Conservation (phyloP, 2,329 filamentous ascomycete species). For the Colletotrichum endophyticum region DNA sequence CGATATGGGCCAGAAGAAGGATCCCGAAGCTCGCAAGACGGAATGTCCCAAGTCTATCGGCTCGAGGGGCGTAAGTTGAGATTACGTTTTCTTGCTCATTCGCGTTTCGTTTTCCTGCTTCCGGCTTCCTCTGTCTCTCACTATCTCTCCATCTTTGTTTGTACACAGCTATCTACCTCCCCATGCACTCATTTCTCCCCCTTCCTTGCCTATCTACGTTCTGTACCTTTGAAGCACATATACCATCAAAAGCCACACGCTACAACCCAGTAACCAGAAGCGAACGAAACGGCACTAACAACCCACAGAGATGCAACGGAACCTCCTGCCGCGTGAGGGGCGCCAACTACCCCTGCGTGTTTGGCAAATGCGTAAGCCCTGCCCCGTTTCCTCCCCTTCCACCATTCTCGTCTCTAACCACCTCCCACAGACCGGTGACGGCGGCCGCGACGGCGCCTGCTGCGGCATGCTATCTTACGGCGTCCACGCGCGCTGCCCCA, state of each 20-base stretch:
- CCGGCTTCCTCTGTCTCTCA: neutral
- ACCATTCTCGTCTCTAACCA: neutral
- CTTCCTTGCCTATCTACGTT: neutral
- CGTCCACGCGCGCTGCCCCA: neutral
- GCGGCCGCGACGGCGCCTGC: neutral
- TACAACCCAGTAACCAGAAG: neutral
- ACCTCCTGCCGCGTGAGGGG: neutral
- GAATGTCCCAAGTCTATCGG: neutral
- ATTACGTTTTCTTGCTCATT: neutral
- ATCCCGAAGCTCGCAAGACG: neutral
- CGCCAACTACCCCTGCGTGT: neutral
- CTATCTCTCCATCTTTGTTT: neutral
- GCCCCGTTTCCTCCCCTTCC: neutral
- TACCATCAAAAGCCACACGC: neutral
- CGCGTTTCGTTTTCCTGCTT: neutral
- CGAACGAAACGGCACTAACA: neutral
- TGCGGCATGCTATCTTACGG: neutral
- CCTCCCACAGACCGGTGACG: neutral
- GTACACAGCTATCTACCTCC: neutral
- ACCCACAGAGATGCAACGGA: neutral
- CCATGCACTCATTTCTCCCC: neutral
- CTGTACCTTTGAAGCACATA: neutral
- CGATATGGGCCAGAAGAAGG: neutral
- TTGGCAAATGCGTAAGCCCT: neutral
- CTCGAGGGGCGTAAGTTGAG: neutral